These are phyloP conservation scores for Salvia hispanica DNA, from an alignment of 257 asterid genomes.

Conservation along the genomic window DNA sequence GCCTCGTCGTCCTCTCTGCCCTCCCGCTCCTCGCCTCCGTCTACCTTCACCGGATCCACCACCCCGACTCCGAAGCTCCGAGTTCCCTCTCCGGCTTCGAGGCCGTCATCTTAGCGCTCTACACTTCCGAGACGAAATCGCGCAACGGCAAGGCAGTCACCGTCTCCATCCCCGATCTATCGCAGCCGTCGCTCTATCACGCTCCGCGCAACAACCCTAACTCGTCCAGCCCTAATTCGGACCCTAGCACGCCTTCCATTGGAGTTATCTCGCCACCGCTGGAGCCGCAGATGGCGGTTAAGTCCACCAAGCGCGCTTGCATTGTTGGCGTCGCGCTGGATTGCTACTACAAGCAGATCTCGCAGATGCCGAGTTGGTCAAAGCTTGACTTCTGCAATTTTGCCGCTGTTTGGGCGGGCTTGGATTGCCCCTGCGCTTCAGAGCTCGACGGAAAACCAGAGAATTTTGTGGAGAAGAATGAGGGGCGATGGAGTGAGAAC, in stretches of 20 bases:
- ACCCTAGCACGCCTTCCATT: conserved; percentile 35
- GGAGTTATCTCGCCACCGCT: conserved; percentile 74
- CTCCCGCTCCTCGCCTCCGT: conserved; percentile 64
- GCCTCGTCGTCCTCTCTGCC: conserved; percentile 77
- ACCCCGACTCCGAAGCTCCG: conserved; percentile 39
- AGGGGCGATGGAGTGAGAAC: conserved; percentile 25
- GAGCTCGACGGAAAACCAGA: conserved; percentile 55
- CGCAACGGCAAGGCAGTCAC: conserved; percentile 76
- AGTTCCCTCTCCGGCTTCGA: conserved; percentile 79
- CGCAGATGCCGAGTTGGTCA: conserved; percentile 93
- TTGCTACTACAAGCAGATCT: conserved; percentile 79
- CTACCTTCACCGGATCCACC: conserved; percentile 74
- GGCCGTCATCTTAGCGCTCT: conserved; percentile 78
- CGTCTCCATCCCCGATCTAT: conserved; percentile 80
- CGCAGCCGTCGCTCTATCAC: conserved; percentile 89
- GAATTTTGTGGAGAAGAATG: conserved; percentile 29
- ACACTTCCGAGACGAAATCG: conserved; percentile 71
- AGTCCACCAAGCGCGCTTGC: conserved; percentile 87
- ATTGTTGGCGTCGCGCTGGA: conserved; percentile 88
- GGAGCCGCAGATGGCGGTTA: conserved; percentile 85
- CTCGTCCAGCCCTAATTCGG: conserved; percentile 32
- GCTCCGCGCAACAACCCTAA: conserved; percentile 49
- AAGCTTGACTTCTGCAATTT: conserved; percentile 76
- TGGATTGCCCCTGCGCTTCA: conserved; percentile 70
- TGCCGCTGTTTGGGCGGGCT: conserved; percentile 79